Evolutionary conservation across 768 basidiomycete species (phyloP).

Genomic region (Amanita thiersii): DNA sequence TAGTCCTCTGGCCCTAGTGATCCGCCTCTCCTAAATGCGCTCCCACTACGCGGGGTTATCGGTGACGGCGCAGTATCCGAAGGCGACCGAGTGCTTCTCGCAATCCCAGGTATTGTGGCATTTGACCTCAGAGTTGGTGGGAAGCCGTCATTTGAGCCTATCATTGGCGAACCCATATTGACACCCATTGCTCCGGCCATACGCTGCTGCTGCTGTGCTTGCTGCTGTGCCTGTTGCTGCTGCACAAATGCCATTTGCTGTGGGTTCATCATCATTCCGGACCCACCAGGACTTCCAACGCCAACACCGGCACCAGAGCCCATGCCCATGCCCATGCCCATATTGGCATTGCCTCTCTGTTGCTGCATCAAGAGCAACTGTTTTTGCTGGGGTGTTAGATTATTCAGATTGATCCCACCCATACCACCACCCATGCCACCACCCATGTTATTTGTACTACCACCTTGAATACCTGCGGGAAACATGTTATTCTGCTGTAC

Average conservation of each 20-base stretch:
- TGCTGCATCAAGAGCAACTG: slow-evolving; percentile 11
- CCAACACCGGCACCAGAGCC: slow-evolving; percentile 21
- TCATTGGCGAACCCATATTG: slow-evolving; percentile 37
- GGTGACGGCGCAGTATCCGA: slow-evolving; percentile 51
- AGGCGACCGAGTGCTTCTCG: slow-evolving; percentile 69
- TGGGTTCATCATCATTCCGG: slow-evolving; percentile 30
- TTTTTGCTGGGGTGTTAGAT: slow-evolving; percentile 18
- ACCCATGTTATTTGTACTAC: slow-evolving; percentile 12
- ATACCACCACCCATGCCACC: slow-evolving; percentile 25
- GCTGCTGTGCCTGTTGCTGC: slow-evolving; percentile 26
- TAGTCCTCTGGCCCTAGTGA: slow-evolving; percentile 46
- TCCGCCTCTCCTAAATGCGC: slow-evolving; percentile 26
- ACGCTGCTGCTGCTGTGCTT: slow-evolving; percentile 21
- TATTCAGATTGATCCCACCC: slow-evolving; percentile 24
- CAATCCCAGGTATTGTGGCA: slow-evolving; percentile 61
- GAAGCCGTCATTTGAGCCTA: slow-evolving; percentile 21
- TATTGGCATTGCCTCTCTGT: slow-evolving; percentile 19
- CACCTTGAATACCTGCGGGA: slow-evolving; percentile 17
- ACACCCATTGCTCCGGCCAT: slow-evolving; percentile 16
- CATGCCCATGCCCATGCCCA: slow-evolving; percentile 20
- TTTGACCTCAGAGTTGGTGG: slow-evolving; percentile 51
- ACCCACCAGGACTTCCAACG: slow-evolving; percentile 16
- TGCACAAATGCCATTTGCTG: slow-evolving; percentile 20
- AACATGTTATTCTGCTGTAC: slow-evolving; percentile 9
- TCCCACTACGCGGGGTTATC: slow-evolving; percentile 38